Conservation (phyloP, 768 basidiomycete species). For the Clitopilus passeckerianus region DNA sequence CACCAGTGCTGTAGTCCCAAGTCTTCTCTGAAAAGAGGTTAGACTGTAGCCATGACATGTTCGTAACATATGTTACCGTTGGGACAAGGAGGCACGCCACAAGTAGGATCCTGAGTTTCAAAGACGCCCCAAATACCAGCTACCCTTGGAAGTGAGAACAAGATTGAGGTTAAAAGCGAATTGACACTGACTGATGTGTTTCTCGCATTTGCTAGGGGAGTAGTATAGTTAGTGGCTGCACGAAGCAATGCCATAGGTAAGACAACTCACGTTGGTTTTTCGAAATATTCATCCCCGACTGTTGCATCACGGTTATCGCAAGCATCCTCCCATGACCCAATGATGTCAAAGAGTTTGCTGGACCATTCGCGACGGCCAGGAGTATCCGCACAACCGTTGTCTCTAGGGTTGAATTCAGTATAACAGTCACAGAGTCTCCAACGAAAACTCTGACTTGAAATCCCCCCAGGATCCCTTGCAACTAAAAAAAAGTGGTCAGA, state of each 20-base stretch:
- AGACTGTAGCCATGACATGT: neutral
- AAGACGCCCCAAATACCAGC: constrained; percentile 1
- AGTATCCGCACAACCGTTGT: neutral
- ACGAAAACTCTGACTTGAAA: neutral
- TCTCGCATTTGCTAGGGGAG: neutral
- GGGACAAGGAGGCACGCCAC: constrained; percentile 7
- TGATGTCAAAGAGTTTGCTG: constrained; percentile 1
- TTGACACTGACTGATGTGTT: neutral
- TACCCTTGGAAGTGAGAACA: neutral
- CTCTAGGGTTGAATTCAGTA: neutral
- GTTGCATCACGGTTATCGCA: constrained; percentile 3
- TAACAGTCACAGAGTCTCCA: neutral
- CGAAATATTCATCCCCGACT: constrained; percentile 8
- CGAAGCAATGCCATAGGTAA: neutral
- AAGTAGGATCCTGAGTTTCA: constrained; percentile 4
- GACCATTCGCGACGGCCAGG: constrained; percentile 1
- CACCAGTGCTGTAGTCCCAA: neutral
- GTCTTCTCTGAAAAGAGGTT: neutral
- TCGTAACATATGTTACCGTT: neutral
- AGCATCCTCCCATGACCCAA: constrained; percentile 2
- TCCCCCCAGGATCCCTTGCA: neutral
- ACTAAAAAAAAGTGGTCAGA: neutral
- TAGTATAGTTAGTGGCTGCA: neutral
- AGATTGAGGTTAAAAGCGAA: neutral
- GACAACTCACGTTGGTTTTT: constrained; percentile 5